Percentiles rank a stretch among this genome's conserved stretches.
Evolutionary conservation across 305 asterid genomes (phyloP).

Genomic region (Euphrasia arctica): DNA sequence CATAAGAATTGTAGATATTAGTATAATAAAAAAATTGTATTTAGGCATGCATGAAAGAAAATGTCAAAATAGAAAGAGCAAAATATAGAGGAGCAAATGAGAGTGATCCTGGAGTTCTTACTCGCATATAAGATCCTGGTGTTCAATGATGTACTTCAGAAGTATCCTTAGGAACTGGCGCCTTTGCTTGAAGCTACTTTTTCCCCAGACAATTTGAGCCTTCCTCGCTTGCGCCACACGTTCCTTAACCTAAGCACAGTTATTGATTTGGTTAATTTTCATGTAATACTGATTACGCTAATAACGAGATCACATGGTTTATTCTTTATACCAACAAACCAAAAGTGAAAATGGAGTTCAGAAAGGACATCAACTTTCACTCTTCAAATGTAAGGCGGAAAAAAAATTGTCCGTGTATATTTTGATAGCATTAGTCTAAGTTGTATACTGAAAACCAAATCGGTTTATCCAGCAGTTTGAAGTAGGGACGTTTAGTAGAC

Average conservation of each 20-base stretch:
- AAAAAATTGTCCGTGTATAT: conserved; percentile 3
- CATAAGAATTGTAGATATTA: conserved; percentile 3
- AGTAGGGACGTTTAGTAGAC: conserved; percentile 4
- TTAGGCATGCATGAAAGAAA: conserved; percentile 23
- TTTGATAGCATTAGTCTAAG: conserved; percentile 14
- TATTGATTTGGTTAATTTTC: conserved; percentile 27
- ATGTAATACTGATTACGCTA: conserved; percentile 19
- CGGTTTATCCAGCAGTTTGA: conserved; percentile 17
- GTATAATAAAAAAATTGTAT: conserved; percentile 7
- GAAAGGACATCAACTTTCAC: conserved; percentile 18
- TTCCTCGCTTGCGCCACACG: conserved; percentile 86
- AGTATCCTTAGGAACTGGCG: conserved; percentile 92
- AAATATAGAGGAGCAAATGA: conserved; percentile 12
- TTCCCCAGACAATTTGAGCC: conserved; percentile 92
- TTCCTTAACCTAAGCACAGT: conserved; percentile 68
- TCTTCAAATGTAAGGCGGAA: conserved; percentile 12
- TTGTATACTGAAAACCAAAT: conserved; percentile 14
- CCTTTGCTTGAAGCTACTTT: conserved; percentile 95
- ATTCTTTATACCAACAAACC: conserved; percentile 8
- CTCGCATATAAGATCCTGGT: conserved; percentile 99
- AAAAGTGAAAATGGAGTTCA: conserved; percentile 14
- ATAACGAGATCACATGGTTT: conserved; percentile 12
- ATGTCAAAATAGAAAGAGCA: conserved; percentile 20
- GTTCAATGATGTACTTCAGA: conserved; percentile 89
- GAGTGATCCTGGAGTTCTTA: conserved; percentile 36